Base-by-base conservation (phyloP, 805 yeast genomes). In the Danielozyma ontarioensis region DNA sequence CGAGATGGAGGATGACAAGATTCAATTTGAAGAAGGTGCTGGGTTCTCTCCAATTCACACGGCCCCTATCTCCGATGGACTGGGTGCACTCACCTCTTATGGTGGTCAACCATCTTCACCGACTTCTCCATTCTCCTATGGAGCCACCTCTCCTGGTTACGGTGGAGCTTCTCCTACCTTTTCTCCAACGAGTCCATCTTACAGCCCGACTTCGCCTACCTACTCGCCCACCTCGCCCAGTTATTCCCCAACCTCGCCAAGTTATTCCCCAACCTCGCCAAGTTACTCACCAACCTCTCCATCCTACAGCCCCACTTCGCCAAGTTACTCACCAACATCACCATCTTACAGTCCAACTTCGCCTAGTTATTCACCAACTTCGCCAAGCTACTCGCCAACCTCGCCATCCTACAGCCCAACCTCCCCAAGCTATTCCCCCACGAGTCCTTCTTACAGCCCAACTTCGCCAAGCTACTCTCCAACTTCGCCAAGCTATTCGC, bases 41-140 rank as follows among this genome's bases (percentile, higher is more conserved):
- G 86, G 85, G 49, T 93, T 93, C 71, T 93, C 98, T 31, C 98
- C 98, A 35, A 71, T 93, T 57, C 93, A 88, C 40, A 78, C 96
- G 21, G 95, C 96, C 46, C 74, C 80, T 34, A 74, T 75, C 28
- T 88, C 83, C 37, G 87, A 80, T 36, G 68, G 71, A 34, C 70
- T 80, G 21, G 95, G 95, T 36, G 94, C 94, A 4, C 82, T 87
- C 47, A 85, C 95, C 7, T 88, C 86, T 40, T 87, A 87, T 52
- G 89, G 93, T 41, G 95, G 95, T 33, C 72, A 66, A 41, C 68
- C 71, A 13, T 55, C 69, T 4, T 56, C 70, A 32, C 69, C 70
- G 22, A 68, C 78, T 2, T 73, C 80, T 2, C 80, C 81, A 45
- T 72, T 71, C 55, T 74, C 82, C 13, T 65, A 64, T 44, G 72